A percentile compares a stretch with the other conserved stretches of the same genome.
Evolutionary conservation across 768 basidiomycete genomes (phyloP).

Genomic region (Plicaturopsis crispa): DNA sequence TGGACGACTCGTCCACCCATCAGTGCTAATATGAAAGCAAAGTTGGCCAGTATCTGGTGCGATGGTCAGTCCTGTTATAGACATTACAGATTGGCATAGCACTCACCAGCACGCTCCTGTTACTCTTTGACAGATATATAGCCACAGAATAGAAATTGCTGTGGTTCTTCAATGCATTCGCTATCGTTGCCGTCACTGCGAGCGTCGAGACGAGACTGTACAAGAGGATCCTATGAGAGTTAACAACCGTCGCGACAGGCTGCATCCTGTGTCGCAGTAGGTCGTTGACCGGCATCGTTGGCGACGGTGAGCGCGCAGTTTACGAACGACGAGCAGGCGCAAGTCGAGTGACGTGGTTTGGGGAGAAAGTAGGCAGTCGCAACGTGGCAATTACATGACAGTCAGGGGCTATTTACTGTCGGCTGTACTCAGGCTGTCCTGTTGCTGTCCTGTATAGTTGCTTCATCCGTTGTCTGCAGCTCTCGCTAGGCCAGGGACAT

Average conservation of each 20-base stretch:
- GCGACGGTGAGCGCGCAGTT: conserved; percentile 4
- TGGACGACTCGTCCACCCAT: conserved; percentile 73
- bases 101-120: conserved; percentile 83
- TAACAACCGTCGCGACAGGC: conserved; percentile 40
- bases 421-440: too few relatives aligned
- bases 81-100: conserved; percentile 1
- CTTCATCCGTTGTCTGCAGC: too few relatives aligned
- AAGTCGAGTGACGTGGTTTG: background rate
- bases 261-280: conserved; percentile 44
- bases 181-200: conserved; percentile 65
- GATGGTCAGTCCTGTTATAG: background rate
- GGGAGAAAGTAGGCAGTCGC: too few relatives aligned
- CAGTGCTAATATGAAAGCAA: conserved; percentile 71
- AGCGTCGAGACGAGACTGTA: conserved; percentile 63
- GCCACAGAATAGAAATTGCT: conserved; percentile 93
- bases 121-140: conserved; percentile 89
- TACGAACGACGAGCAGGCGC: background rate
- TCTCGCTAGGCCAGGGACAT: too few relatives aligned
- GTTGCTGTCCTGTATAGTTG: too few relatives aligned
- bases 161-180: conserved; percentile 73
- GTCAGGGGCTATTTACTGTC: too few relatives aligned
- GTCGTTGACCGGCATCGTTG: conserved; percentile 42
- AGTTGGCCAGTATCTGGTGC: conserved; percentile 82
- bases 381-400: too few relatives aligned
- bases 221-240: conserved; percentile 56